phyloP scores from a whole-genome alignment of 1,284 basidiomycete genomes.

The Ustilago crameri region DNA sequence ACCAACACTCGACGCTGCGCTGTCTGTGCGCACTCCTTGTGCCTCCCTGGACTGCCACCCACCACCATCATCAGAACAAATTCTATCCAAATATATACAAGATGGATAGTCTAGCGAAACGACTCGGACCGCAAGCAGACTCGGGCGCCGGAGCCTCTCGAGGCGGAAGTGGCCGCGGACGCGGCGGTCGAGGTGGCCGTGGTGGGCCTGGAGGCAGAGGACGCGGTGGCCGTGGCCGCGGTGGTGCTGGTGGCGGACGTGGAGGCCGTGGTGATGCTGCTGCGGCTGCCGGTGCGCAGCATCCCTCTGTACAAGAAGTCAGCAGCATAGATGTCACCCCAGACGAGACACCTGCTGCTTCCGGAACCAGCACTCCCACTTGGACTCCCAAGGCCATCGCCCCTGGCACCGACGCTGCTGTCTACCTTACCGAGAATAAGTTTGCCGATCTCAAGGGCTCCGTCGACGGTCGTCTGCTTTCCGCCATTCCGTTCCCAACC shows the following conservation, averaged over 20 bases:
- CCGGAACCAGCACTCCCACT: constrained; percentile 24
- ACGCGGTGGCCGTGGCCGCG: constrained; percentile 22
- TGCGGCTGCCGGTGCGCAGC: constrained; percentile 11
- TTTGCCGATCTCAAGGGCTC: constrained; percentile 43
- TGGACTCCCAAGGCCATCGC: constrained; percentile 30
- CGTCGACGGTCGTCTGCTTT: constrained; percentile 57
- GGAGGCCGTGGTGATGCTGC: constrained; percentile 42
- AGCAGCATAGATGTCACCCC: constrained; percentile 37
- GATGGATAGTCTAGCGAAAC: constrained; percentile 27
- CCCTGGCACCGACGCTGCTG: constrained; percentile 28
- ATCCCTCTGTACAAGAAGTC: constrained; percentile 70
- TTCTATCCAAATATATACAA: neutral
- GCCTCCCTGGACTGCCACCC: neutral
- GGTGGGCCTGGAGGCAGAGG: constrained; percentile 22
- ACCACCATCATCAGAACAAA: neutral
- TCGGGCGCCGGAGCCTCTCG: constrained; percentile 10
- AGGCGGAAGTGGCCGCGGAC: constrained; percentile 8
- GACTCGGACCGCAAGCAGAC: constrained; percentile 2
- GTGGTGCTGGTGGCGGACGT: constrained; percentile 21
- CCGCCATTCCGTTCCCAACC: constrained; percentile 66
- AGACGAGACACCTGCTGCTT: constrained; percentile 34
- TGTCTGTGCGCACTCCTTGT: constrained; percentile 14
- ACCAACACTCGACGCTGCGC: neutral
- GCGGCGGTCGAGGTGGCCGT: constrained; percentile 21
- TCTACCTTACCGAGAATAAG: constrained; percentile 43